These are phyloP conservation scores for Carallia pectinifolia DNA, from an alignment of 345 rosid species.

Conservation along the genomic window DNA sequence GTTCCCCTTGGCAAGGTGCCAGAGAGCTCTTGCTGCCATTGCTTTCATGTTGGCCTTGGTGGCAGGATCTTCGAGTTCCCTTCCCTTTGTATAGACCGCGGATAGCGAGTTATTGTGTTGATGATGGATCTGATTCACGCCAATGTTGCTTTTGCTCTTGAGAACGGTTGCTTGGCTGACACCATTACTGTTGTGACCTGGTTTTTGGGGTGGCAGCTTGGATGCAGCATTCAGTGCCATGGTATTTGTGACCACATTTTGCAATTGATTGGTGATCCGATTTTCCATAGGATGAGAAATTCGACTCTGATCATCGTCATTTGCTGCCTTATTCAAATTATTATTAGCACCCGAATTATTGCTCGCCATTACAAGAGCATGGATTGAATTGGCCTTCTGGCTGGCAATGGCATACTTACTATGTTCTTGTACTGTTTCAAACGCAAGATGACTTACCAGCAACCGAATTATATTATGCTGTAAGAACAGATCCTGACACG, in stretches of 20 bases:
- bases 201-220: constrained; percentile 29
- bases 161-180: constrained; percentile 22
- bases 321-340: background rate
- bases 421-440: constrained; percentile 91
- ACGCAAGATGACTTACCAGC: constrained; percentile 86
- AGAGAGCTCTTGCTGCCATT: constrained; percentile 88
- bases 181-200: constrained; percentile 14
- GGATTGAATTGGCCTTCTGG: constrained; percentile 68
- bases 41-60: constrained; percentile 83
- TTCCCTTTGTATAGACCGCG: constrained; percentile 53
- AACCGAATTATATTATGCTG: constrained; percentile 71
- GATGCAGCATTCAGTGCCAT: constrained; percentile 57
- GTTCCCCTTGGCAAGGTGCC: constrained; percentile 80
- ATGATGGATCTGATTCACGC: constrained; percentile 42
- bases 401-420: constrained; percentile 76
- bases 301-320: constrained; percentile 30
- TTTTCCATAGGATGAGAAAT: constrained; percentile 49
- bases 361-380: constrained; percentile 67
- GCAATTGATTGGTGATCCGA: constrained; percentile 52
- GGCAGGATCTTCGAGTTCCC: constrained; percentile 78
- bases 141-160: constrained; percentile 23
- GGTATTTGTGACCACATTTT: constrained; percentile 56
- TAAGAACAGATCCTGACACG: constrained; percentile 77
- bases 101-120: constrained; percentile 50
- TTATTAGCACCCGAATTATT: constrained; percentile 24